phyloP scores from a whole-genome alignment of 2,329 filamentous ascomycete genomes.

The Diaporthe citri region DNA sequence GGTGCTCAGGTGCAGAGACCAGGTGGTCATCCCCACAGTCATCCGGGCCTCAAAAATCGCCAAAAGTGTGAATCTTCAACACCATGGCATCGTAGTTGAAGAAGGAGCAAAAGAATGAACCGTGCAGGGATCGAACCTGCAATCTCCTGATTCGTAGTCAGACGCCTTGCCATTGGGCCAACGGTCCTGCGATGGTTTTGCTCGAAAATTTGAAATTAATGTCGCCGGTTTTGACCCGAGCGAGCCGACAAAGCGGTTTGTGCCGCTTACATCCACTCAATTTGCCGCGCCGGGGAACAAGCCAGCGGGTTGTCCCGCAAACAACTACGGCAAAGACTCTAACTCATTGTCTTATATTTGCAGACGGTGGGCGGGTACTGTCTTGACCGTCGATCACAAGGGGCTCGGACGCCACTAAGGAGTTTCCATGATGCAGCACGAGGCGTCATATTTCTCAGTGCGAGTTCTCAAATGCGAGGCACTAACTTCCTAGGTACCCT shows the following conservation, averaged over 20 bases:
- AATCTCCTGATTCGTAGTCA: constrained; percentile 55
- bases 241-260: not conserved
- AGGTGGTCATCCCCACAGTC: not conserved
- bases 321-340: not conserved
- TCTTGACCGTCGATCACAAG: not conserved
- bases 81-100: not conserved
- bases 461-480: not conserved
- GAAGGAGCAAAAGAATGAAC: constrained; percentile 37
- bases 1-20: not conserved
- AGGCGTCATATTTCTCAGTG: not conserved
- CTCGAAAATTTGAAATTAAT: not conserved
- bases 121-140: constrained; percentile 53
- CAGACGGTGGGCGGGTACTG: no score
- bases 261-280: not conserved
- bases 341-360: not conserved
- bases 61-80: not conserved
- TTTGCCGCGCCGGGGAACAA: not conserved
- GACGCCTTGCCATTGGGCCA: constrained; percentile 52
- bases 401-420: not conserved
- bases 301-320: not conserved
- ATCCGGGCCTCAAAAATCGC: not conserved
- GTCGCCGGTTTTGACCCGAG: fast-evolving
- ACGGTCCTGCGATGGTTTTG: constrained; percentile 24
- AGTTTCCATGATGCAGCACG: not conserved
- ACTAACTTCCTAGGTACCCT: not conserved